These are phyloP conservation scores for Xylaria sp. DNA, from an alignment of 2,329 filamentous ascomycete species.

Conservation along the genomic window DNA sequence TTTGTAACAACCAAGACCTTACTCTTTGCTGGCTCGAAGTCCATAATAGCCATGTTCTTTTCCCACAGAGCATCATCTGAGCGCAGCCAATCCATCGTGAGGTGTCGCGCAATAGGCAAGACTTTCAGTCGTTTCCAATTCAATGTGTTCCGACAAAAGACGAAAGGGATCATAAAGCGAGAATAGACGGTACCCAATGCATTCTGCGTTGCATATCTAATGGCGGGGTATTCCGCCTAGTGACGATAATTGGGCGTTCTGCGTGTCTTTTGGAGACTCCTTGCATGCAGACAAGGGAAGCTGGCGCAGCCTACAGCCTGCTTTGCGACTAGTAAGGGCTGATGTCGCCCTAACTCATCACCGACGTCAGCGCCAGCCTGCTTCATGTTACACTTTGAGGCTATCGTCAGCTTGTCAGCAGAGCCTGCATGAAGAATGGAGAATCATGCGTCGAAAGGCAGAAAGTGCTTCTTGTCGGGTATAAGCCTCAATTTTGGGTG, in stretches of 20 bases:
- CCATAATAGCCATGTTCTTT: slow-evolving; percentile 20
- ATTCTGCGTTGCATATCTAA: not conserved
- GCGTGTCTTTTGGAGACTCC: slow-evolving; percentile 2
- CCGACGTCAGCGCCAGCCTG: slow-evolving; percentile 1
- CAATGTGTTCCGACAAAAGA: not conserved
- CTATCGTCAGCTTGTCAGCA: slow-evolving; percentile 10
- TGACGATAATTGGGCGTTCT: slow-evolving; percentile 8
- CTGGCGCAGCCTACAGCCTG: slow-evolving; percentile 5
- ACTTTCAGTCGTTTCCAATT: not conserved
- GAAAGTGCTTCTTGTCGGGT: not conserved
- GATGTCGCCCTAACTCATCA: not conserved
- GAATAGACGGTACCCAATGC: not conserved
- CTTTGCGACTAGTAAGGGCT: not conserved
- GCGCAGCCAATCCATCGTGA: slow-evolving; percentile 25
- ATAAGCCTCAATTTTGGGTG: not conserved
- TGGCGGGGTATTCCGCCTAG: slow-evolving; percentile 6
- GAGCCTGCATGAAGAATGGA: slow-evolving; percentile 15
- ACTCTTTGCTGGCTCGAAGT: slow-evolving; percentile 7
- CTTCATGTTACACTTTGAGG: slow-evolving; percentile 10
- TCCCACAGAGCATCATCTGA: slow-evolving; percentile 22
- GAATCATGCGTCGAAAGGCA: not conserved
- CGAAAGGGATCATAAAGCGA: not conserved
- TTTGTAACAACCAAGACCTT: slow-evolving; percentile 15
- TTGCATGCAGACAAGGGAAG: not conserved
- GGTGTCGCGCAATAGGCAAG: not conserved